Evolutionary conservation across 2,329 filamentous ascomycete genomes (phyloP).

Genomic region (Drechslera avenae): DNA sequence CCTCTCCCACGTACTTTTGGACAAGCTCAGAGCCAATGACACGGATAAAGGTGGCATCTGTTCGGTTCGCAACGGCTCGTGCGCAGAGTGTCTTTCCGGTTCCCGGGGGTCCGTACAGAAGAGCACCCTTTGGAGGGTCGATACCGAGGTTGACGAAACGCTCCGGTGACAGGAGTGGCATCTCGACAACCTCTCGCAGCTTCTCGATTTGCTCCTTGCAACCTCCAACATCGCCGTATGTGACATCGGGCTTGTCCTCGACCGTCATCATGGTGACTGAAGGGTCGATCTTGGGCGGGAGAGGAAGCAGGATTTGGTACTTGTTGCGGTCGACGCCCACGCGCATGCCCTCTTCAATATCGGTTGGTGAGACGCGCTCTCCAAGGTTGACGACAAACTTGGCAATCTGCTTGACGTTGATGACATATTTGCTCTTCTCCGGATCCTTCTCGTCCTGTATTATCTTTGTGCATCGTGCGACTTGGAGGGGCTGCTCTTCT

Average conservation of each 20-base stretch:
- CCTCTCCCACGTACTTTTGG: constrained; percentile 98
- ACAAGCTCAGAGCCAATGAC: constrained; percentile 98
- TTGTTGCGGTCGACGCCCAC: constrained; percentile 98
- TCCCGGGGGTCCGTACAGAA: constrained; percentile 94
- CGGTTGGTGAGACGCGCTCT: constrained; percentile 93
- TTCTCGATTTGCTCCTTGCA: constrained; percentile 99
- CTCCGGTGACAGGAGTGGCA: constrained; percentile 94
- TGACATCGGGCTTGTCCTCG: constrained; percentile 99
- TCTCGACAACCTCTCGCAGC: constrained; percentile 96
- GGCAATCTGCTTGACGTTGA: constrained; percentile 99
- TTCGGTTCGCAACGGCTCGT: constrained; percentile 94
- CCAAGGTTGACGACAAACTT: constrained; percentile 99
- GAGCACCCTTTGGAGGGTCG: constrained; percentile 94
- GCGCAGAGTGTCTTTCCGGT: constrained; percentile 99
- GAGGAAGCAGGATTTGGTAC: constrained; percentile 95
- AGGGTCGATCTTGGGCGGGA: constrained; percentile 98
- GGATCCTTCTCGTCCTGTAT: constrained; percentile 95
- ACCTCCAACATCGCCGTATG: constrained; percentile 96
- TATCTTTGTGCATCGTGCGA: constrained; percentile 98
- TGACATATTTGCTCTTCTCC: constrained; percentile 99
- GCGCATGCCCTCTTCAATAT: constrained; percentile 99
- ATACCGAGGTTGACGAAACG: constrained; percentile 98
- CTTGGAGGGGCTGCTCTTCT: constrained; percentile 96
- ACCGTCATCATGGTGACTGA: constrained; percentile 99
- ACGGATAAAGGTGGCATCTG: constrained; percentile 97